Base-by-base conservation (phyloP, 257 asterid species). In the Solanum acaule region DNA sequence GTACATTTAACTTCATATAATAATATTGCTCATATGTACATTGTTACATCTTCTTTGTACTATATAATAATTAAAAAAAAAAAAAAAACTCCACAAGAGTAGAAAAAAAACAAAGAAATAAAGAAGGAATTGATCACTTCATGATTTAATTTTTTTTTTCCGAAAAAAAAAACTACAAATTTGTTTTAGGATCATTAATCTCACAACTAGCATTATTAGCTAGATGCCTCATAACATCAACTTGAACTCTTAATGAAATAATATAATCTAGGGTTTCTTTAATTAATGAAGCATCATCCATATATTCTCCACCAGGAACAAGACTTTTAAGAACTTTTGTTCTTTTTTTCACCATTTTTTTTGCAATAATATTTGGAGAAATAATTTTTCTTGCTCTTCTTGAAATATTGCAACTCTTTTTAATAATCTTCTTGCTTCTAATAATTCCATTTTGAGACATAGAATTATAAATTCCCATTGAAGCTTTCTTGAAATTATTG, bases 221-320 rank as follows among this genome's bases (percentile, higher is more conserved):
- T 82, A 96, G 87, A 86, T 86, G 92, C 52, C 98, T 90, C 99
- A 96, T 96, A 34, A 96, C 98, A 87, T 96, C 96, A 18, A 96
- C 98, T 73, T 96, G 98, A 86, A 95, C 93, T 13, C 91, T 91
- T 35, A 96, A 91, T 20, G 98, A 94, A 59, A 92, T 84, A 6
- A 95, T 92, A 35, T 96, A 96, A 93, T 96, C 99, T 94, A 96
- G 96, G 94, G 99, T 95, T 94, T 96, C 99, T 70, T 89, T 93
- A 22, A 96, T 94, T 92, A 96, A 88, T 18, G 87, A 89, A 34
- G 91, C 46, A 12, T 89, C 95, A 91, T 95, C 96, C 96, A 96
- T 92, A 34, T 49, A 85, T 88, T 93, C 89, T 52, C 98, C 98
- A 0, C 99, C 98, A 14, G 99, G 99, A 6, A 96, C 94, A 86